These are phyloP conservation scores for Beauveria sp. DNA, from an alignment of 2,329 filamentous ascomycete genomes.

Conservation along the genomic window DNA sequence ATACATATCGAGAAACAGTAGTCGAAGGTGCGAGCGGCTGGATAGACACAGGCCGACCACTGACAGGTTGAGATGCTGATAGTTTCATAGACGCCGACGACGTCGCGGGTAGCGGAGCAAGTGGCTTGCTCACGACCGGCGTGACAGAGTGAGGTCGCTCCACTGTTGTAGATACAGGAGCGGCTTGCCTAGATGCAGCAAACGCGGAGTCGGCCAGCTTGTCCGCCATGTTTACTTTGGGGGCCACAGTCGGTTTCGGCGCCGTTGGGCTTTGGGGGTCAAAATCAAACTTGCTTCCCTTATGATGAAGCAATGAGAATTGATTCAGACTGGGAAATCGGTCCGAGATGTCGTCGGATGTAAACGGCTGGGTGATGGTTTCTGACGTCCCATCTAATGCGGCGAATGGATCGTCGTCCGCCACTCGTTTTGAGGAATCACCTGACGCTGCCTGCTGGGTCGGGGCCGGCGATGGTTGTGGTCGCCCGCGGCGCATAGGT, in stretches of 20 bases:
- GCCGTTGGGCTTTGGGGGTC: constrained; percentile 44
- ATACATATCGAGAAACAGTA: constrained; percentile 35
- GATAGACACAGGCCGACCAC: constrained; percentile 19
- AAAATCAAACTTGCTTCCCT: constrained; percentile 79
- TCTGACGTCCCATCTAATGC: constrained; percentile 62
- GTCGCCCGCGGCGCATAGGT: constrained; percentile 84
- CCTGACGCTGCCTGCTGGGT: constrained; percentile 31
- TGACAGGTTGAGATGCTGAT: constrained; percentile 28
- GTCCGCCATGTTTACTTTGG: constrained; percentile 63
- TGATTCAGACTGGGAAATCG: constrained; percentile 89
- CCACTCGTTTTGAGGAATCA: constrained; percentile 60
- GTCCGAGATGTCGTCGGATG: constrained; percentile 71
- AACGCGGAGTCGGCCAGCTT: constrained; percentile 83
- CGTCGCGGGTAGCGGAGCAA: constrained; percentile 9
- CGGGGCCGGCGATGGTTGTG: constrained; percentile 29
- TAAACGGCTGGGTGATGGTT: constrained; percentile 35
- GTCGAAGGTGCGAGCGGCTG: constrained; percentile 8
- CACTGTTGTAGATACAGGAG: neutral
- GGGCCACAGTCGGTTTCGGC: constrained; percentile 40
- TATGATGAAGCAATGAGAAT: constrained; percentile 82
- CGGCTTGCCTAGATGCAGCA: constrained; percentile 25
- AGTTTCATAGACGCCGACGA: constrained; percentile 21
- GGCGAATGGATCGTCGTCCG: constrained; percentile 77
- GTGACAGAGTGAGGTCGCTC: constrained; percentile 25
- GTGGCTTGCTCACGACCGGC: constrained; percentile 17